Conservation (phyloP, 1,284 basidiomycete species). For the Pseudomicrostroma phylloplanum region DNA sequence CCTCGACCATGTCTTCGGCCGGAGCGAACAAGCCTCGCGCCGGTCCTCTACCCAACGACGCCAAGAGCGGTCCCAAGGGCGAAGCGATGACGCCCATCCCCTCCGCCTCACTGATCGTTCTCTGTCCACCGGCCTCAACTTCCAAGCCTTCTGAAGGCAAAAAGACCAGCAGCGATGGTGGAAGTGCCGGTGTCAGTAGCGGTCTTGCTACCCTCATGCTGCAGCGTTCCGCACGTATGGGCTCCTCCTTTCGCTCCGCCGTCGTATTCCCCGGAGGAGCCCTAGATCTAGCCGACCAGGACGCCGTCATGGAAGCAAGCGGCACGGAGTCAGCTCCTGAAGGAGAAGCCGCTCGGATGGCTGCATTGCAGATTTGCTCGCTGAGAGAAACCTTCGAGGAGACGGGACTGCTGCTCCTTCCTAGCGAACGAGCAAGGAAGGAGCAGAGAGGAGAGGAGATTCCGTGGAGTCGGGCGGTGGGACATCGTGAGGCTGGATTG, state of each 20-base stretch:
- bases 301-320: constrained; percentile 14
- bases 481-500: constrained; percentile 33
- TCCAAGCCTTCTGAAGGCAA: constrained; percentile 2
- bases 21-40: background rate
- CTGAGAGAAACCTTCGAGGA: constrained; percentile 45
- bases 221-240: constrained; percentile 31
- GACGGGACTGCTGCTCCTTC: constrained; percentile 35
- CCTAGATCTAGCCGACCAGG: constrained; percentile 33
- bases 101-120: constrained; percentile 38
- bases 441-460: constrained; percentile 11
- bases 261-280: constrained; percentile 45
- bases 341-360: constrained; percentile 22
- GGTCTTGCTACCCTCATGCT: constrained; percentile 32
- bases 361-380: constrained; percentile 33
- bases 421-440: constrained; percentile 16
- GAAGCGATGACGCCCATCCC: constrained; percentile 41
- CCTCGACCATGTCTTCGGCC: too few species aligned
- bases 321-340: background rate
- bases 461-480: constrained; percentile 32
- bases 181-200: constrained; percentile 11
- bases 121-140: constrained; percentile 23
- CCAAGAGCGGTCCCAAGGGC: constrained; percentile 18
- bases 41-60: constrained; percentile 9
- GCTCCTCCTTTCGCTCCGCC: constrained; percentile 39
- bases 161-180: background rate